Base-by-base conservation (phyloP, 129 eudicot species). In the Flaveria bidentis region DNA sequence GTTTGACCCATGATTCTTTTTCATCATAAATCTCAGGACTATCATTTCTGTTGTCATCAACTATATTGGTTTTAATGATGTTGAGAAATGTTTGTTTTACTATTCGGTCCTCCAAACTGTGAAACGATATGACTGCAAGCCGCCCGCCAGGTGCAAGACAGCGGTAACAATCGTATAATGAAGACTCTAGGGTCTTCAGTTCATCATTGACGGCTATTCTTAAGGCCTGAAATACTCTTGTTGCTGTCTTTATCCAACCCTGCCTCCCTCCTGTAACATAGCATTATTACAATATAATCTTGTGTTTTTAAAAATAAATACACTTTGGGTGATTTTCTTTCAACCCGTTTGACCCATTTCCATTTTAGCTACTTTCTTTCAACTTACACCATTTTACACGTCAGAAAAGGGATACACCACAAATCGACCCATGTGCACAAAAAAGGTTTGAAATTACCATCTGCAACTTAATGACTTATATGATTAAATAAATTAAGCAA, bases 221-320 rank as follows among this genome's bases (percentile, higher is more conserved):
- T 78, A 94, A 67, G 42, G 97, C 97, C 73, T 94, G 99, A 71
- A 94, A 94, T 61, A 94, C 99, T 76, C 99, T 82, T 76, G 96
- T 88, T 47, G 97, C 97, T n/a, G 99, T 94, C 84, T 94, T 94
- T 76, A 94, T 94, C 99, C 99, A 94, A 61, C 99, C 99, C 64
- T 91, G 99, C 75, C 99, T 94, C 47, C 96, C 96, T 74, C 88
- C 97, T 91, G 85, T 63, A 66, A 67, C 9, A 76, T 8, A 56
- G 10, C 50, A 15, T 30, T 30, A 16, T 63, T 28, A 63, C 44
- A 6, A 26, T 71, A 71, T 51, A 71, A 52, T 28, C 49, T 71
- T 15, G 2, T 26, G 11, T 52, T 30, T 2, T 71, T 15, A 71
- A 52, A 16, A 36, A 63, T 2, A 4, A 36, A 5, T 5, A 28